These are phyloP conservation scores for Trichosporon sp. DNA, from an alignment of 1,284 basidiomycete species.

Conservation along the genomic window DNA sequence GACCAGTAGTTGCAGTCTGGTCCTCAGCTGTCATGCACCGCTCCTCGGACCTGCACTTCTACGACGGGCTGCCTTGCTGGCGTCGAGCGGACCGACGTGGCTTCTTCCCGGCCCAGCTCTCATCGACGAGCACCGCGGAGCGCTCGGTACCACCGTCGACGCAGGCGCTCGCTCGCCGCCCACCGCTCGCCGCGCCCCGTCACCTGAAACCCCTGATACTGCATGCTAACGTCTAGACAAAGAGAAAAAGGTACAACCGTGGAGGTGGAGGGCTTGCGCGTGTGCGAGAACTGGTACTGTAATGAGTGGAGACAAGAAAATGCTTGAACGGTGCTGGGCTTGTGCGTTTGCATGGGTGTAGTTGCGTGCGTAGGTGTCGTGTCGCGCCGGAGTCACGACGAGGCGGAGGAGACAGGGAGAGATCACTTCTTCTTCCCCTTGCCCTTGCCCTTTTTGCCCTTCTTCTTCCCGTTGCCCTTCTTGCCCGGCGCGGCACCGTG, in stretches of 20 bases:
- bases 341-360: neutral
- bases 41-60: no score
- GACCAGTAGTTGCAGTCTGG: no score
- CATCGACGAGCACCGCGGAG: no score
- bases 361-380: neutral
- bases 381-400: neutral
- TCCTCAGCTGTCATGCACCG: no score
- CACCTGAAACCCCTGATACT: neutral
- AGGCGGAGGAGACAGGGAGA: neutral
- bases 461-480: neutral
- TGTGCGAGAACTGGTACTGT: neutral
- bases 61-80: no score
- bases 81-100: no score
- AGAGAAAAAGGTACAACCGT: neutral
- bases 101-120: no score
- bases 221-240: neutral
- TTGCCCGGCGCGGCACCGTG: constrained; percentile 1
- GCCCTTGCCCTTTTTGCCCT: neutral
- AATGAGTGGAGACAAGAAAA: neutral
- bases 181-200: neutral
- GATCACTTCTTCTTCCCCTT: neutral
- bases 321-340: neutral
- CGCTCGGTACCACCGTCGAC: no score
- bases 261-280: neutral
- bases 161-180: neutral